Conservation (phyloP, 441 rosid species). For the Syzygium syzygioides region DNA sequence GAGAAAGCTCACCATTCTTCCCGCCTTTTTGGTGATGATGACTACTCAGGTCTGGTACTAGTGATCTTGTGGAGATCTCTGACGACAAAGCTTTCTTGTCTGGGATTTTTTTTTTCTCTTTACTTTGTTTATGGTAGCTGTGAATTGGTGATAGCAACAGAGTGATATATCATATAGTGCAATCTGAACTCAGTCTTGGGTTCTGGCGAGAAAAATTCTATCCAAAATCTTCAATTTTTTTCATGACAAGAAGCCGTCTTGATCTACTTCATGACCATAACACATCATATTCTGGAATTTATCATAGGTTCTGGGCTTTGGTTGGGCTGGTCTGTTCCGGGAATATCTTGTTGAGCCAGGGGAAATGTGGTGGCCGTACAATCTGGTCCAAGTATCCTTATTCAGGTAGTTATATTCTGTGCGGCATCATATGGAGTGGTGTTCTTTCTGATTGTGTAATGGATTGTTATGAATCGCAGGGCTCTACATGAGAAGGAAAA, state of each 20-base stretch:
- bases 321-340: slow-evolving; percentile 84
- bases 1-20: slow-evolving; percentile 48
- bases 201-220: neutral
- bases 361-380: slow-evolving; percentile 89
- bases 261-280: neutral
- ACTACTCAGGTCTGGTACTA: slow-evolving; percentile 68
- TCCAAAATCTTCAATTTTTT: neutral
- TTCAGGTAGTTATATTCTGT: slow-evolving; percentile 40
- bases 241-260: neutral
- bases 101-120: neutral
- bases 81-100: neutral
- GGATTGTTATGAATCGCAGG: slow-evolving; percentile 21
- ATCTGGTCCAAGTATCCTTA: slow-evolving; percentile 74
- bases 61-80: neutral
- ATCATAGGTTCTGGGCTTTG: slow-evolving; percentile 64
- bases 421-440: neutral
- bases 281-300: neutral
- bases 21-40: slow-evolving; percentile 62
- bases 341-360: slow-evolving; percentile 72
- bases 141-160: neutral
- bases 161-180: neutral
- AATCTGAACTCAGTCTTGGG: neutral
- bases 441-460: neutral
- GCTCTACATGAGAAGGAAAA: slow-evolving; percentile 59
- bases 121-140: neutral